Conservation (phyloP, 257 asterid genomes). For the Solanum piurae region DNA sequence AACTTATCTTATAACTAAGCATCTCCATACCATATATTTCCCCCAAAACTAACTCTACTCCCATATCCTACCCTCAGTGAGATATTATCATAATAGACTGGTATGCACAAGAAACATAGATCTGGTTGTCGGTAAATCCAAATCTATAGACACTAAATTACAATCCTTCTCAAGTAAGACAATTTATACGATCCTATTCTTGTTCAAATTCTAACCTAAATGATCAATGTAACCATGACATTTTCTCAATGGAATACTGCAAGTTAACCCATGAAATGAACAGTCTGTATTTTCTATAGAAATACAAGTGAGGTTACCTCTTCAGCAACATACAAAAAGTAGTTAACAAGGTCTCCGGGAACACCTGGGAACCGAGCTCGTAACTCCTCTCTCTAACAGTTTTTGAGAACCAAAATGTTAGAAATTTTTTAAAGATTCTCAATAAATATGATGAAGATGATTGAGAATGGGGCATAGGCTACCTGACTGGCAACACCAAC, state of each 20-base stretch:
- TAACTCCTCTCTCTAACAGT: slow-evolving; percentile 84
- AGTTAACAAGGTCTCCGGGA: slow-evolving; percentile 95
- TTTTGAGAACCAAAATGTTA: neutral
- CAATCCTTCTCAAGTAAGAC: neutral
- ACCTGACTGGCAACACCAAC: slow-evolving; percentile 99
- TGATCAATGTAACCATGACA: neutral
- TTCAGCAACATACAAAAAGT: slow-evolving; percentile 87
- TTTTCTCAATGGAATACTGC: neutral
- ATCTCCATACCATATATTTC: neutral
- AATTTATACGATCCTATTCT: neutral
- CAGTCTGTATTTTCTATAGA: neutral
- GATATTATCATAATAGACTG: neutral
- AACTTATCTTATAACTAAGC: neutral
- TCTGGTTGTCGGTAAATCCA: neutral
- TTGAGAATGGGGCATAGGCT: neutral
- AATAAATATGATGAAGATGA: neutral
- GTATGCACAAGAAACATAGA: neutral
- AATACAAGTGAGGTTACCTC: slow-evolving; percentile 39
- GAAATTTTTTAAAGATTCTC: neutral
- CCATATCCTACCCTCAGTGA: neutral
- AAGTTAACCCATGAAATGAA: neutral
- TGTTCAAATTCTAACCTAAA: neutral
- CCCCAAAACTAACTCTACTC: neutral
- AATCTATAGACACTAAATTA: neutral
- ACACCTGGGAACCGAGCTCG: slow-evolving; percentile 99